Percentiles rank a stretch among this genome's conserved stretches.
Evolutionary conservation across 2,329 filamentous ascomycete genomes (phyloP).

Genomic region (Huntiella bhutanensis): DNA sequence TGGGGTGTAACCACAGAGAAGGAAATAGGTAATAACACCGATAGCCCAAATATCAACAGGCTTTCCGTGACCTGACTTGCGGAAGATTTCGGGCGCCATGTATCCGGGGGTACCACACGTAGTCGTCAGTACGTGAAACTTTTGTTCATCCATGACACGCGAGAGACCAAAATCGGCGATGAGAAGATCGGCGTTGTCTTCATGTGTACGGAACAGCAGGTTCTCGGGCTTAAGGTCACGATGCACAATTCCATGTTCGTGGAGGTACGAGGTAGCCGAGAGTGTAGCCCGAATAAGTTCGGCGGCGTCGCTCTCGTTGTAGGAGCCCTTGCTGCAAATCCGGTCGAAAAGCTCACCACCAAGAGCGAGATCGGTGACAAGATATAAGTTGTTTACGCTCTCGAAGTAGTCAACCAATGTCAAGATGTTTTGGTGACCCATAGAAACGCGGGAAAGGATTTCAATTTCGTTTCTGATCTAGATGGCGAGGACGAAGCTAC

Average conservation of each 20-base stretch:
- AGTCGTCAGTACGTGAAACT: constrained; percentile 92
- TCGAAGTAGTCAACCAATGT: constrained; percentile 98
- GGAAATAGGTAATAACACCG: constrained; percentile 95
- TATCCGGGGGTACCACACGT: constrained; percentile 96
- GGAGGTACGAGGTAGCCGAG: constrained; percentile 93
- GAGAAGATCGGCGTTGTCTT: constrained; percentile 90
- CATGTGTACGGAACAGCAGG: constrained; percentile 84
- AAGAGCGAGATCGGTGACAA: constrained; percentile 89
- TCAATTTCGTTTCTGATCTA: constrained; percentile 96
- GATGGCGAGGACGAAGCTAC: not conserved
- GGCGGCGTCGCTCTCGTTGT: constrained; percentile 93
- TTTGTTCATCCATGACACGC: constrained; percentile 96
- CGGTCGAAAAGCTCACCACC: constrained; percentile 95
- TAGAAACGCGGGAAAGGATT: constrained; percentile 91
- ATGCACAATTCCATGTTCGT: constrained; percentile 97
- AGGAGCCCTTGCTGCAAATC: constrained; percentile 95
- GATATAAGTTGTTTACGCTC: constrained; percentile 98
- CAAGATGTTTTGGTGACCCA: constrained; percentile 96
- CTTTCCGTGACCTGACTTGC: constrained; percentile 94
- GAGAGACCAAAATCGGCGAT: constrained; percentile 95
- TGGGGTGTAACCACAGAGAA: constrained; percentile 92
- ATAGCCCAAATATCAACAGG: constrained; percentile 97
- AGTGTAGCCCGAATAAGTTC: constrained; percentile 88
- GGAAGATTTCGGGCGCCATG: constrained; percentile 99
- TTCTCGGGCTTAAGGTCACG: constrained; percentile 97